Evolutionary conservation across 1,284 basidiomycete species (phyloP).

Genomic region (Limonomyces culmigenus): DNA sequence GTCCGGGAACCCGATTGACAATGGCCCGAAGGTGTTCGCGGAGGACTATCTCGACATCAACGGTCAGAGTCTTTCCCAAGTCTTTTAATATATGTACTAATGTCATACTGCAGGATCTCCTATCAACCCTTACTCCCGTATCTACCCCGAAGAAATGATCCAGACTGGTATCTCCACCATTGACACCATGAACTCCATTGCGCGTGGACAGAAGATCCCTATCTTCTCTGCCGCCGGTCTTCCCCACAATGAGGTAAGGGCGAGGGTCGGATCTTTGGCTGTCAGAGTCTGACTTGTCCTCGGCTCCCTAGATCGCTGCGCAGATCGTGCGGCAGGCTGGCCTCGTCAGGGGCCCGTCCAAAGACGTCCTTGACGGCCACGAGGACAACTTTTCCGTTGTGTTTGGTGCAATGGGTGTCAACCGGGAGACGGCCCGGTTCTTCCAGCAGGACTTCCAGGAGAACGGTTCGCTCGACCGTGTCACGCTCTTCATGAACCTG

Average conservation of each 20-base stretch:
- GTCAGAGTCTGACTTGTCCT: constrained; percentile 6
- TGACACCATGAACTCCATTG: constrained; percentile 98
- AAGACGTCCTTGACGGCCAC: constrained; percentile 96
- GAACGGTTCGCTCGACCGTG: constrained; percentile 94
- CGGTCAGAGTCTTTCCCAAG: constrained; percentile 32
- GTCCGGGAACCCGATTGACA: constrained; percentile 94
- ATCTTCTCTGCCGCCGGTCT: constrained; percentile 99
- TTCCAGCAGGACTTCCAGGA: constrained; percentile 99
- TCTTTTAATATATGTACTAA: background rate
- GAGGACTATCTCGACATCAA: constrained; percentile 99
- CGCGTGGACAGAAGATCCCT: constrained; percentile 99
- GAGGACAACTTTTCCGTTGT: constrained; percentile 99
- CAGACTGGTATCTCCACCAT: constrained; percentile 99
- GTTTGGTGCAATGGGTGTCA: constrained; percentile 99
- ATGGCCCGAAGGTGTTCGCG: constrained; percentile 97
- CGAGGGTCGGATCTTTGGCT: constrained; percentile 10
- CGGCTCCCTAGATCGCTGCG: constrained; percentile 71
- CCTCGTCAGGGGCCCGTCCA: constrained; percentile 55
- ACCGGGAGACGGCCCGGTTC: constrained; percentile 99
- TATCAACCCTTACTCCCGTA: constrained; percentile 98
- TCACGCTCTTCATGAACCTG: constrained; percentile 96
- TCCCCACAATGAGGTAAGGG: constrained; percentile 88
- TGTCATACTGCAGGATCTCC: constrained; percentile 66
- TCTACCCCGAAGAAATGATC: constrained; percentile 99
- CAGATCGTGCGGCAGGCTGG: constrained; percentile 4